These are phyloP conservation scores for Agastache rugosa DNA, from an alignment of 257 asterid species.

Conservation along the genomic window DNA sequence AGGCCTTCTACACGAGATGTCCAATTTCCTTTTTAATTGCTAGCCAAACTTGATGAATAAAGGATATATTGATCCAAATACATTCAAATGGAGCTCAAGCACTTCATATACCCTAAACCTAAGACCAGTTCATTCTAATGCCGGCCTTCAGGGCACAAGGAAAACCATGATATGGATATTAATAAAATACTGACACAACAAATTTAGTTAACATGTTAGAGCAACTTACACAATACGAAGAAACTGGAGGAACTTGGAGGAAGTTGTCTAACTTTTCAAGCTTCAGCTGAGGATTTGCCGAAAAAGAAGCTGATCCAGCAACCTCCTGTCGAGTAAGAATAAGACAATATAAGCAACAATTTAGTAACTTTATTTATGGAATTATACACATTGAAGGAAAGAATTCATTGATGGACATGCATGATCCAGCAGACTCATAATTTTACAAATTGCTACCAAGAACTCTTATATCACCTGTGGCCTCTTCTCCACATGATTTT, in stretches of 20 bases:
- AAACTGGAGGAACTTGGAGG: conserved; percentile 82
- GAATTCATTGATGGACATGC: background rate
- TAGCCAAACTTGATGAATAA: background rate
- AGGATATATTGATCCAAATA: conserved; percentile 7
- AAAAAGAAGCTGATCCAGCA: conserved; percentile 69
- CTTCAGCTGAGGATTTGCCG: conserved; percentile 57
- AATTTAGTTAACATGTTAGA: conserved; percentile 20
- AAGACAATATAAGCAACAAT: background rate
- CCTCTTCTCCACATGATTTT: conserved; percentile 61
- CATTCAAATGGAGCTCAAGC: conserved; percentile 2
- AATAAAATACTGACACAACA: conserved; percentile 17
- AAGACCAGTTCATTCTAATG: conserved; percentile 1
- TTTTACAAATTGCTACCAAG: conserved; percentile 22
- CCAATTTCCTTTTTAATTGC: background rate
- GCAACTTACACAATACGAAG: conserved; percentile 84
- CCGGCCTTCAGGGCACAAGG: conserved; percentile 2
- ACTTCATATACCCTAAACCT: background rate
- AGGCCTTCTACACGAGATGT: background rate
- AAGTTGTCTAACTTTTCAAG: conserved; percentile 68
- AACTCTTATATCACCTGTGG: conserved; percentile 55
- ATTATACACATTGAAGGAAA: background rate
- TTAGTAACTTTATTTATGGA: background rate
- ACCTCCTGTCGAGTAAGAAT: conserved; percentile 50
- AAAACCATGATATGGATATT: background rate
- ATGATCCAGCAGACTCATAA: conserved; percentile 15